These are phyloP conservation scores for Sambucus nigra DNA, from an alignment of 129 eudicot genomes.

Conservation along the genomic window DNA sequence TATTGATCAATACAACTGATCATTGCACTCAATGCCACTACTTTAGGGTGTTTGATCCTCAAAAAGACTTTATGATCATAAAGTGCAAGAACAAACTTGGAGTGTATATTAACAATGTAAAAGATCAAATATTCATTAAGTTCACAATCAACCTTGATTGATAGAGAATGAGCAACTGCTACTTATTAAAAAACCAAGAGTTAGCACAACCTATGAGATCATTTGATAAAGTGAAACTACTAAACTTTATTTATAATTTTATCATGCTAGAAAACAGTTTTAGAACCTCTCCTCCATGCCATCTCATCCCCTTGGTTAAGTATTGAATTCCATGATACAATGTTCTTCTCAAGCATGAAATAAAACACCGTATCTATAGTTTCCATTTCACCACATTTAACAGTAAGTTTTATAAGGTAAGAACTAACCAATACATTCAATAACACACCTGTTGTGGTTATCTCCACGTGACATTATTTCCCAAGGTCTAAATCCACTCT, in stretches of 20 bases:
- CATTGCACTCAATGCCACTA: slow-evolving; percentile 18
- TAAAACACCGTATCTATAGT: slow-evolving; percentile 10
- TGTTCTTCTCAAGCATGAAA: slow-evolving; percentile 18
- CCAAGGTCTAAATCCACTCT: slow-evolving; percentile 14
- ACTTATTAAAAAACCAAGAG: slow-evolving; percentile 9
- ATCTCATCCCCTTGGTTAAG: slow-evolving; percentile 19
- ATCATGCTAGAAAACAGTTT: slow-evolving; percentile 16
- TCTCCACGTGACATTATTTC: slow-evolving; percentile 17
- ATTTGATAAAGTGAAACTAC: slow-evolving; percentile 15
- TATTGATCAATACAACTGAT: slow-evolving; percentile 21
- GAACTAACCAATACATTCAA: slow-evolving; percentile 17
- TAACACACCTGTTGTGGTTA: slow-evolving; percentile 12
- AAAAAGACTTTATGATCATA: slow-evolving; percentile 14
- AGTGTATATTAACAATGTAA: slow-evolving; percentile 19
- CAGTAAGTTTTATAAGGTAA: slow-evolving; percentile 17
- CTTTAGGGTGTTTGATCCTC: slow-evolving; percentile 11
- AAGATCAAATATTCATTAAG: slow-evolving; percentile 12
- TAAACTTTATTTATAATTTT: slow-evolving; percentile 14
- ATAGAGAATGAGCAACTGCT: slow-evolving; percentile 11
- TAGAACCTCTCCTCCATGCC: slow-evolving; percentile 13
- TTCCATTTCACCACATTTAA: slow-evolving; percentile 18
- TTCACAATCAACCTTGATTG: slow-evolving; percentile 19
- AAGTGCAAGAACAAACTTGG: slow-evolving; percentile 10
- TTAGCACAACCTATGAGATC: slow-evolving; percentile 18
- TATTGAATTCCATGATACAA: slow-evolving; percentile 24